Evolutionary conservation across 371 early-diverging fungal genomes (phyloP), one percentile per base, ranked within the genome.

Genomic region (Actinomortierella ambigua): DNA sequence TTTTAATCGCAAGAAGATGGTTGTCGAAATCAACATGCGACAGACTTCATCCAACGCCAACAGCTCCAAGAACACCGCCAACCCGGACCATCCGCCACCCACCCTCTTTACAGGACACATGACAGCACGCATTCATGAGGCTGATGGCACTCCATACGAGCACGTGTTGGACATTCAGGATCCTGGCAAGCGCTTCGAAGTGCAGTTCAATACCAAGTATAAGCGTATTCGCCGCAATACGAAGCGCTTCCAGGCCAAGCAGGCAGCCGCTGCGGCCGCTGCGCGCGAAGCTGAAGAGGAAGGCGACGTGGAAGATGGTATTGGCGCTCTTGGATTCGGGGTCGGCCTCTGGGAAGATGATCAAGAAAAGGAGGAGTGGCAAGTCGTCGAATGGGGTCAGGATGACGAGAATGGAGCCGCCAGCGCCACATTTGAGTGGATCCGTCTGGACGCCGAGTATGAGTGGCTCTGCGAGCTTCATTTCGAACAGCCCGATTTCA

Each of bases 181-280:
- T 24, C 59, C 64, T 15, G 63, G 79, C 20, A 86, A 94, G 63
- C 85, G 88, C 50, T 94, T 91, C 59, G 95, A 97, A 64, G 90
- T 98, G 11, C 92, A 89, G 58, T 98, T 95, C 79, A 94, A 98
- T 69, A 96, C 97, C 8, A 96, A 96, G 71, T 96, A 97, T 76
- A 96, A 96, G 80, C 91, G 97, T 65, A 94, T 94, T 64, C 85
- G 94, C 26, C 85, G 94, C 50, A 90, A 87, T 64, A 93, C 92
- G 3, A 92, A 91, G 59, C 81, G 92, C 52, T 93, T 93, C 77
- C 85, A 88, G 53, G 85, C 87, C 41, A 88, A 90, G 44, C 91
- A 91, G 75, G 85, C 90, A 17, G 90, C 89, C 7, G 91, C 91
- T 0, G 93, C 90, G 0, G 90, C 90, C 3, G 91, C 90, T 2